Percentiles rank a stretch among this genome's conserved stretches.
These are phyloP conservation scores for Pleurotus djamor DNA, from an alignment of 768 basidiomycete genomes.

Conservation along the genomic window DNA sequence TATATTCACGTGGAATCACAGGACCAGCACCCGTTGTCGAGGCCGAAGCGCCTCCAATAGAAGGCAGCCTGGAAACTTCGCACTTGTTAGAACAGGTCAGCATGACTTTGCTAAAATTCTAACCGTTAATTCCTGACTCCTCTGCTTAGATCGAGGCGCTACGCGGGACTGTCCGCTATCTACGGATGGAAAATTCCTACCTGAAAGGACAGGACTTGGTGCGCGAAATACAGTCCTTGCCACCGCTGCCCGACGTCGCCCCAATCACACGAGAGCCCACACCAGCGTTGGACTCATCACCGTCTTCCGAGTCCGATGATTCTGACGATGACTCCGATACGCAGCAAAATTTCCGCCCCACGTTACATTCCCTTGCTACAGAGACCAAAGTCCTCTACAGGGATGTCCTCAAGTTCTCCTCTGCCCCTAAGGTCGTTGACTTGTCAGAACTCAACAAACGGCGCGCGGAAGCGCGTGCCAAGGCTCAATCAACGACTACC, in stretches of 20 bases:
- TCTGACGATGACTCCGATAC: constrained; percentile 39
- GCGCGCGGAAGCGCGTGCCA: constrained; percentile 42
- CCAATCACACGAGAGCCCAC: constrained; percentile 50
- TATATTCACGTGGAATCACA: constrained; percentile 9
- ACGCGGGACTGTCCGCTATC: constrained; percentile 87
- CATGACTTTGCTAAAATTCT: not conserved
- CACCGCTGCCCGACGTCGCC: constrained; percentile 52
- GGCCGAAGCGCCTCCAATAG: constrained; percentile 61
- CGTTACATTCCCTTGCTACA: constrained; percentile 66
- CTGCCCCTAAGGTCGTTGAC: constrained; percentile 84
- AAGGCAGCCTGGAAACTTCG: constrained; percentile 84
- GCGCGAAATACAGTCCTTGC: constrained; percentile 74
- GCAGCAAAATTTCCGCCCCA: constrained; percentile 33
- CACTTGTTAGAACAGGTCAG: constrained; percentile 85
- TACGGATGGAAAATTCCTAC: constrained; percentile 92
- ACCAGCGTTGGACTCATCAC: constrained; percentile 66
- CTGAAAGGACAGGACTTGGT: constrained; percentile 92
- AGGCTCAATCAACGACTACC: constrained; percentile 11
- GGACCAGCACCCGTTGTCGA: constrained; percentile 50
- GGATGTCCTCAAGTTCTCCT: constrained; percentile 86
- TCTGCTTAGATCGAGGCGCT: constrained; percentile 77
- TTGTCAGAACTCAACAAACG: constrained; percentile 60
- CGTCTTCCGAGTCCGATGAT: constrained; percentile 63
- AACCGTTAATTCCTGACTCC: constrained; percentile 3
- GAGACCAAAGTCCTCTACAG: constrained; percentile 87